phyloP scores from a whole-genome alignment of 169 alveolate genomes.

The Plasmodium malariae region DNA sequence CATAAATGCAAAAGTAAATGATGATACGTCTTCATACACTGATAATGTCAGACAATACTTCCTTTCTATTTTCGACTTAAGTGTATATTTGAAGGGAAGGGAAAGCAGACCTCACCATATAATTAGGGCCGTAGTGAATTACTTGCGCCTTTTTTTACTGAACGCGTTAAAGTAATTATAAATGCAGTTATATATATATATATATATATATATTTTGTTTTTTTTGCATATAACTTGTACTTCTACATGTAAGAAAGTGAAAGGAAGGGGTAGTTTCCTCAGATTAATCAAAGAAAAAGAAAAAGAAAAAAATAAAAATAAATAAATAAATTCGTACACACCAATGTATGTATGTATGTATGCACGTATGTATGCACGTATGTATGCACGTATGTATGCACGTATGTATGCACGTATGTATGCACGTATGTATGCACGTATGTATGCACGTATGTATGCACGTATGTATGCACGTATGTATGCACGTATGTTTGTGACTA shows the following conservation, averaged over 20 bases:
- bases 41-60: slow-evolving; percentile 14
- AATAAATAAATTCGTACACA: background rate
- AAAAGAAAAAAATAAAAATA: too few relatives aligned
- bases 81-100: slow-evolving; percentile 20
- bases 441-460: background rate
- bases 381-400: background rate
- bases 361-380: background rate
- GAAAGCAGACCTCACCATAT: background rate
- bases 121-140: background rate
- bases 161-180: background rate
- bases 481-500: background rate
- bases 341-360: background rate
- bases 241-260: background rate
- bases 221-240: too few relatives aligned
- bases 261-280: background rate
- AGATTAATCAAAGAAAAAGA: background rate
- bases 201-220: background rate
- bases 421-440: background rate
- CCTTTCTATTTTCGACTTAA: slow-evolving; percentile 11
- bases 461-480: background rate
- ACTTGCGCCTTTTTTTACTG: background rate
- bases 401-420: background rate
- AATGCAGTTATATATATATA: background rate
- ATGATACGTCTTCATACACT: slow-evolving; percentile 17
- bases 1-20: slow-evolving; percentile 24